Base-by-base conservation (phyloP, 2,329 filamentous ascomycete genomes). In the Cladosporium sp. region DNA sequence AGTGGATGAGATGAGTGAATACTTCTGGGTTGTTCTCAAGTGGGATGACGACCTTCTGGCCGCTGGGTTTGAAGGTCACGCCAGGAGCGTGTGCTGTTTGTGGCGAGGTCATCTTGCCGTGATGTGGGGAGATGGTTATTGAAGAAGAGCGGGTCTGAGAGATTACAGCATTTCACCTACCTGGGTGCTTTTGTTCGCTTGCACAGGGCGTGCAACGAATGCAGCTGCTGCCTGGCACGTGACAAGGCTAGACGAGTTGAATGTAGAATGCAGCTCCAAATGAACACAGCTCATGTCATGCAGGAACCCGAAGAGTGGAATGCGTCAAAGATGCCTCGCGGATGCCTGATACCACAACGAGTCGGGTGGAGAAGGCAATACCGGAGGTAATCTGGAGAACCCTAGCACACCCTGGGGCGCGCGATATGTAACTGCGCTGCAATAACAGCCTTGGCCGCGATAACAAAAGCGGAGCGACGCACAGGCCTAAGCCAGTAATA, bases 21-120 rank as follows among this genome's bases (percentile, higher is more conserved):
- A 86, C 82, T 50, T 80, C 77, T 5, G 85, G 85, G 70, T 86
- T 86, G 76, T 86, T 86, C 68, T 87, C 84, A 75, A 73, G 68
- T 6, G 69, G 71, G 50, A 73, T 70, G 67, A 76, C 75, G 33
- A 65, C 70, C 68, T 76, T 75, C 46, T 71, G 74, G 69, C 73
- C 73, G 16, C 61, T 65, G 23, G 67, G 16, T 29, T 65, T 65
- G 65, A 73, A 67, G 64, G 68, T 67, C 40, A 74, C 72, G 62
- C 72, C 73, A 11, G 66, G 70, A 10, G 44, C 46, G 56, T 65
- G 57, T 49, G 46, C 1, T 16, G 33, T 35, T 18, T 63, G 61
- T 31, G 28, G 21, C 7, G 52, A 26, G 46, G 57, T 18, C 62
- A 65, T 65, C 11, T 28, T 62, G 33, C 4, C 21, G 31, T 40